phyloP scores from a whole-genome alignment of 192 early-diverging fungal species.

The Coemansia sp. region DNA sequence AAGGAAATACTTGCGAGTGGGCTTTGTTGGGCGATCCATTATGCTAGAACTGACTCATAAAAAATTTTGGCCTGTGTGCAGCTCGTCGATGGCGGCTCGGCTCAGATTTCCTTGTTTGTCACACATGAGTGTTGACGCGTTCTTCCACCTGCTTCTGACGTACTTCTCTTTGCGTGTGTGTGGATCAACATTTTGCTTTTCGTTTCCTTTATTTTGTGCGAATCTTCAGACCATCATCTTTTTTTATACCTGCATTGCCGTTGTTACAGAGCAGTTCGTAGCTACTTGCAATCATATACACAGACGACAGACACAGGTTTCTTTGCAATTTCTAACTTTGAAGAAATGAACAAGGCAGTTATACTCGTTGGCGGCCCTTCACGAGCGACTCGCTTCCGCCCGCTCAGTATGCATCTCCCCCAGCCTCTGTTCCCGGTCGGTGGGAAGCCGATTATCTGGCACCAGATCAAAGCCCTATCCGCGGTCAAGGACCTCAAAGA shows the following conservation, averaged over 20 bases:
- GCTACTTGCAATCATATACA: constrained; percentile 1
- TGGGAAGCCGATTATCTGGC: constrained; percentile 92
- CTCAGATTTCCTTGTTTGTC: no score
- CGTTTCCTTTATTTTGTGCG: background rate
- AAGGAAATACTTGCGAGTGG: background rate
- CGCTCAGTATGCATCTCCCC: constrained; percentile 91
- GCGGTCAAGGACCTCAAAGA: constrained; percentile 87
- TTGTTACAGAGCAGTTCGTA: background rate
- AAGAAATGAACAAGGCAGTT: constrained; percentile 74
- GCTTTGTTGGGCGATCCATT: background rate
- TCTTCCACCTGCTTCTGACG: background rate
- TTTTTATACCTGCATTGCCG: background rate
- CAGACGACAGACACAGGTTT: background rate
- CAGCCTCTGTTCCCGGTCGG: constrained; percentile 99
- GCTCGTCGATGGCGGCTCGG: constrained; percentile 3
- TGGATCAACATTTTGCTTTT: background rate
- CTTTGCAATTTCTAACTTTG: background rate
- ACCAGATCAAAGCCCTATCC: constrained; percentile 92
- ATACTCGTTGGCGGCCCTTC: constrained; percentile 98
- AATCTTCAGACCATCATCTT: background rate
- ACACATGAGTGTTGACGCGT: no score
- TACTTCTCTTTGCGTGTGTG: background rate
- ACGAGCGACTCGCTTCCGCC: constrained; percentile 95
- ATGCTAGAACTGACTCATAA: constrained; percentile 6
- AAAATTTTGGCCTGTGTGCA: constrained; percentile 9